Base-by-base conservation (phyloP, 352 stramenopile genomes). In the Phytophthora colocasiae region DNA sequence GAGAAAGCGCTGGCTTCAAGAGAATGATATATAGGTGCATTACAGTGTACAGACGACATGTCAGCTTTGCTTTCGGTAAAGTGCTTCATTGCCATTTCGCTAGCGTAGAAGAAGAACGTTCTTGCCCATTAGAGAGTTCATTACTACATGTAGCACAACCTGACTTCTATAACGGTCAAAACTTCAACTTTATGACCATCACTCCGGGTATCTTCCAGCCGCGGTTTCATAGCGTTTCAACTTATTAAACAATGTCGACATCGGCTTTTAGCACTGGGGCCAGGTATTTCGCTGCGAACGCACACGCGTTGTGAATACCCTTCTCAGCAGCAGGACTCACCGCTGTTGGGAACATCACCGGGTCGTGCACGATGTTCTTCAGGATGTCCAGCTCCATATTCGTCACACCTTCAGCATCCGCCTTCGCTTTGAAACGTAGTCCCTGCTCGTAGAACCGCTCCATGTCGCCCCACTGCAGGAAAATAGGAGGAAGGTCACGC, bases 331-430 rank as follows among this genome's bases (percentile, higher is more conserved):
- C 61, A 51, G 68, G 72, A 43, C 69, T 69, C 41, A 78, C 61
- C 15, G 63, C 58, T 11, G 69, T 73, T 2, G 61, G 69, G 39
- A 72, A 29, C 64, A 72, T 72, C 29, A 71, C 63, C 2, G 63
- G 63, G 26, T 71, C 63, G 19, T 80, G 71, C 12, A 65, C 54
- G 9, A 80, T 75, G 39, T 73, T 68, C 45, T 73, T 67, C 41
- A 76, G 45, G 22, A 78, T 66, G 36, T 78, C 73, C 3, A 78
- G 17, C 66, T 81, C 73, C 69, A 73, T 78, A 45, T 77, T 67
- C 40, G 44, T 59, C 39, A 76, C 60, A 8, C 69, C 69, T 19
- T 81, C 32, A 26, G 55, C 55, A 4, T 71, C 56, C 8, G 55
- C 63, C 47, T 66, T 71, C 17, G 63, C 47, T 48, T 71, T 69